phyloP scores from a whole-genome alignment of 108 stramenopile species.

The Cylindrotheca closterium region DNA sequence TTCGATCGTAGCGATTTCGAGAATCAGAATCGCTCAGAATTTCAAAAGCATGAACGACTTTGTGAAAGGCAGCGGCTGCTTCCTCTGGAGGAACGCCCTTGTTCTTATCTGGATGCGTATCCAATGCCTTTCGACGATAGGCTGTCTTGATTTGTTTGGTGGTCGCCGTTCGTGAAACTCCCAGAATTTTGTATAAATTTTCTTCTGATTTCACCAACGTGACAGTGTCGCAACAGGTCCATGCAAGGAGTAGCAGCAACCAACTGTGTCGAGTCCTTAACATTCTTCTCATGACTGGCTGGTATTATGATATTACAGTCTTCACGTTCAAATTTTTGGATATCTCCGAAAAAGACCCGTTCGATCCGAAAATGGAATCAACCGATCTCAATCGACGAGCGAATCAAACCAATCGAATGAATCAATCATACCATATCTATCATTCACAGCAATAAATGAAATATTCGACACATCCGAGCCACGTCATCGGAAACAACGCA shows the following conservation, averaged over 20 bases:
- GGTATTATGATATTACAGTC: background rate
- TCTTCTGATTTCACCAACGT: constrained; percentile 16
- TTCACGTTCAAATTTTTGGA: background rate
- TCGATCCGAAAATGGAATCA: no score
- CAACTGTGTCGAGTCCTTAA: background rate
- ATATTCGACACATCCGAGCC: no score
- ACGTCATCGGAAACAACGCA: no score
- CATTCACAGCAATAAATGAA: no score
- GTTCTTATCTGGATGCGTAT: constrained; percentile 84
- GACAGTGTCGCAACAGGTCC: background rate
- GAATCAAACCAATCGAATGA: no score
- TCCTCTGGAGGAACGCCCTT: constrained; percentile 48
- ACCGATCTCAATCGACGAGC: no score
- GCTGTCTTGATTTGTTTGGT: constrained; percentile 82
- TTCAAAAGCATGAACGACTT: constrained; percentile 70
- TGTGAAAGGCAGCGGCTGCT: constrained; percentile 54
- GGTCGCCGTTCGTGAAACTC: constrained; percentile 66
- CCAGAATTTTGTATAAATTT: constrained; percentile 85
- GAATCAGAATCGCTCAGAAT: constrained; percentile 43
- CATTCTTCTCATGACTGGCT: no score
- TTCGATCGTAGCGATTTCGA: constrained; percentile 52
- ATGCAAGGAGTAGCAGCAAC: background rate
- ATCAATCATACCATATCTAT: no score
- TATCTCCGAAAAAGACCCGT: no score
- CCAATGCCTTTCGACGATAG: constrained; percentile 78